Evolutionary conservation across 2,329 filamentous ascomycete species (phyloP).

Genomic region (Ophiocordyceps camponoti-leonardi): DNA sequence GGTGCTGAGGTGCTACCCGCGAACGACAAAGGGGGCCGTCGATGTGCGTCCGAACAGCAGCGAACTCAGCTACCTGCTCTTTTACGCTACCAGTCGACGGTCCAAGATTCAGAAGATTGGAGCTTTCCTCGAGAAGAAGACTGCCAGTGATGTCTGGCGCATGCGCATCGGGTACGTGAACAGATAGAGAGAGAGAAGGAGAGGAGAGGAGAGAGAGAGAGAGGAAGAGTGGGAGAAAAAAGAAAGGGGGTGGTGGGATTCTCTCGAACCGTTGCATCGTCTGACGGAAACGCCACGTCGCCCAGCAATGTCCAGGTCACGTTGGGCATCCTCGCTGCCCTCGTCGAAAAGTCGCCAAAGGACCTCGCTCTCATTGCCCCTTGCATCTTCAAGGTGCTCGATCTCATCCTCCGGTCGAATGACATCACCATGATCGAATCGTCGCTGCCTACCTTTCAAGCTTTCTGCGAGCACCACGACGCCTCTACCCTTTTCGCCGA

Average conservation of each 20-base stretch:
- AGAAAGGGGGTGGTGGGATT: too few species aligned
- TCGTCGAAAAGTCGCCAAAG: slow-evolving; percentile 85
- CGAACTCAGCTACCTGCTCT: slow-evolving; percentile 91
- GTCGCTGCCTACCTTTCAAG: slow-evolving; percentile 69
- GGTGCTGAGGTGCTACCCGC: slow-evolving; percentile 90
- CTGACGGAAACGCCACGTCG: neutral
- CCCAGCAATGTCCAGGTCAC: slow-evolving; percentile 82
- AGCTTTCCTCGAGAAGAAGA: slow-evolving; percentile 86
- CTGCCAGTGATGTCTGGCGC: slow-evolving; percentile 78
- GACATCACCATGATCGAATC: slow-evolving; percentile 90
- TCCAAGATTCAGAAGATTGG: slow-evolving; percentile 96
- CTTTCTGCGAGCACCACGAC: slow-evolving; percentile 80
- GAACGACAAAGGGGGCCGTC: slow-evolving; percentile 75
- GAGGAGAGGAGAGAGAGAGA: too few species aligned
- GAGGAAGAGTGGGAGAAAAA: too few species aligned
- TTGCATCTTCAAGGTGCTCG: slow-evolving; percentile 70
- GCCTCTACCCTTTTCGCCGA: slow-evolving; percentile 72
- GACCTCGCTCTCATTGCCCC: slow-evolving; percentile 79
- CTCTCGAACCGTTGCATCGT: neutral
- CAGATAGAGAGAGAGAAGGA: neutral
- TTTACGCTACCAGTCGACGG: slow-evolving; percentile 86
- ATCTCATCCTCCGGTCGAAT: slow-evolving; percentile 64
- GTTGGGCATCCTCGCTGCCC: slow-evolving; percentile 73
- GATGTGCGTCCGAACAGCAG: slow-evolving; percentile 93
- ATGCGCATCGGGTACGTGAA: slow-evolving; percentile 59